Evolutionary conservation across 148 eudicot genomes (phyloP).

Genomic region (Rhododendron simsii): DNA sequence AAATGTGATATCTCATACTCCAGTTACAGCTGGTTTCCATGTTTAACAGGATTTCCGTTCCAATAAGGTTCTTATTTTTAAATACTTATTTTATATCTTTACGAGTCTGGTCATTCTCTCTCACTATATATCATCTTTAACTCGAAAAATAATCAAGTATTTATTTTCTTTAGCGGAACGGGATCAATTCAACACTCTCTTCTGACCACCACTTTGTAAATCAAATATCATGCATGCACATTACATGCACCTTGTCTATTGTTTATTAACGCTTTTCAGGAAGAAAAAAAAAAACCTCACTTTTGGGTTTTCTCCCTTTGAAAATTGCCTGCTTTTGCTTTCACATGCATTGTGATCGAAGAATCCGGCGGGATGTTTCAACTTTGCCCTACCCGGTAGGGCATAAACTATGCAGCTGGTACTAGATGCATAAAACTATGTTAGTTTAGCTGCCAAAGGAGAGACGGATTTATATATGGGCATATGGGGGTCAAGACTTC

Average conservation of each 20-base stretch:
- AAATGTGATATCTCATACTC: neutral
- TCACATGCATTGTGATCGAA: neutral
- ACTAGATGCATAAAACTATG: neutral
- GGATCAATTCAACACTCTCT: neutral
- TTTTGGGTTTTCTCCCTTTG: neutral
- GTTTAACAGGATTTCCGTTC: neutral
- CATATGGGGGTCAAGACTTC: too few species aligned
- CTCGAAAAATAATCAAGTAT: too few species aligned
- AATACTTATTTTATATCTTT: too few species aligned
- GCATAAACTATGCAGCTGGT: neutral
- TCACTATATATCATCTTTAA: too few species aligned
- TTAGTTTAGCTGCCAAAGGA: neutral
- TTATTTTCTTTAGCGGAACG: too few species aligned
- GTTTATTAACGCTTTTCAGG: neutral
- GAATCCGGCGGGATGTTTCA: neutral
- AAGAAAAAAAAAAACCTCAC: neutral
- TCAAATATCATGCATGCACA: neutral
- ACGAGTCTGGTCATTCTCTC: too few species aligned
- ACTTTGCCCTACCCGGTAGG: neutral
- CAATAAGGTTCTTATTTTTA: too few species aligned
- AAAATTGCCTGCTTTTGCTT: conserved; percentile 2
- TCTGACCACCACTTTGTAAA: neutral
- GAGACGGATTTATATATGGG: too few species aligned
- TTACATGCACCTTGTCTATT: neutral
- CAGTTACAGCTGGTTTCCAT: neutral